Evolutionary conservation across 2,329 filamentous ascomycete genomes (phyloP), one percentile per base, ranked within the genome.

Genomic region (Beauveria australis): DNA sequence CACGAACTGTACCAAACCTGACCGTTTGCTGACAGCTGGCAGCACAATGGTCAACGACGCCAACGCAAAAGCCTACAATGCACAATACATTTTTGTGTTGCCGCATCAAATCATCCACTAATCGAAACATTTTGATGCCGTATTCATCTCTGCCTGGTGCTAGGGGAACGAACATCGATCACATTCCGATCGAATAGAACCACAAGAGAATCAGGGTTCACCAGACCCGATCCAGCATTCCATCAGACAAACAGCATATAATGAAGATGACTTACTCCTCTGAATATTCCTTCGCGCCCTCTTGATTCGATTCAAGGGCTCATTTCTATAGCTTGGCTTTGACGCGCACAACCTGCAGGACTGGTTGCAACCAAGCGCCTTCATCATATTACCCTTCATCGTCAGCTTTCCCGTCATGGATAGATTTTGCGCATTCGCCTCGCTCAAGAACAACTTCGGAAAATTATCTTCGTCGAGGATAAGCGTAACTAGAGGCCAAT

Each of bases 321-420:
- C 7, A 26, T 53, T 53, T 66, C 78, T 84, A 89, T 75, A 92
- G 78, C 82, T 92, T 92, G 66, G 88, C 83, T 80, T 88, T 88
- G 66, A 78, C 81, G 77, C 89, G 86, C 26, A 88, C 87, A 79
- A 89, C 91, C 80, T 89, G 89, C 64, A 93, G 77, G 67, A 96
- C 87, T 18, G 89, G 88, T 76, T 95, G 89, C 76, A 94, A 83
- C 92, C 93, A 52, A 91, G 95, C 33, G 92, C 88, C 83, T 94
- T 95, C 91, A 96, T 96, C 58, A 96, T 84, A 74, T 96, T 90
- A 59, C 92, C 92, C 84, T 90, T 93, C 71, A 96, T 84, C 87
- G 96, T 96, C 70, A 96, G 81, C 81, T 94, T 95, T 67, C 92
- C 92, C 26, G 83, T 83, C 91, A 96, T 96, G 77, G 96, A 95